Percentiles rank a stretch among this genome's conserved stretches.
Conservation (phyloP, 768 basidiomycete genomes). For the Lanmaoa pseudosensibilis region DNA sequence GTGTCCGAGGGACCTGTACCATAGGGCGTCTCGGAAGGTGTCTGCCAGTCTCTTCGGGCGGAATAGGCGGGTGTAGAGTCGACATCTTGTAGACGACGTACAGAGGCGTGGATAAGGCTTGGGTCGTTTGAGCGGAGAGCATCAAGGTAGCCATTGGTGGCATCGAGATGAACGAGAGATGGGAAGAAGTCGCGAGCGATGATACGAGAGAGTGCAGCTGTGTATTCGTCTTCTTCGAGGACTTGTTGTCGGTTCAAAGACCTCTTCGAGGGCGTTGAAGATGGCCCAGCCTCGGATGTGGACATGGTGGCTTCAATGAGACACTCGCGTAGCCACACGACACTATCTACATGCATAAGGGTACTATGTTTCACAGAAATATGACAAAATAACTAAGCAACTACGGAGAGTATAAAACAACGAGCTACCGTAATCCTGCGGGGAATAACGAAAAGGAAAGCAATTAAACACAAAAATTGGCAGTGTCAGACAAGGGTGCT, state of each 20-base stretch:
- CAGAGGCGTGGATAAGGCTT: slow-evolving; percentile 70
- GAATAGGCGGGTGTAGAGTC: slow-evolving; percentile 47
- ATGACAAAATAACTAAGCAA: slow-evolving; percentile 17
- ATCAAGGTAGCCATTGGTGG: slow-evolving; percentile 83
- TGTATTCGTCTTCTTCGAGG: slow-evolving; percentile 94
- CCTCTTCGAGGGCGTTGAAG: slow-evolving; percentile 36
- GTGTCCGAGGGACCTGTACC: slow-evolving; percentile 62
- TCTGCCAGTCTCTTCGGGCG: slow-evolving; percentile 37
- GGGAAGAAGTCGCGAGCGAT: slow-evolving; percentile 99
- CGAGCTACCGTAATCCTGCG: slow-evolving; percentile 9
- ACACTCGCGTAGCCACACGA: slow-evolving; percentile 8
- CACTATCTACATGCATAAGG: neutral
- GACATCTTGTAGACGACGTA: slow-evolving; percentile 68
- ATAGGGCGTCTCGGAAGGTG: slow-evolving; percentile 68
- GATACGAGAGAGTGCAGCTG: slow-evolving; percentile 82
- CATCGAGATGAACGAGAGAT: slow-evolving; percentile 84
- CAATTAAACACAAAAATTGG: slow-evolving; percentile 11
- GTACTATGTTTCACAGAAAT: slow-evolving; percentile 1
- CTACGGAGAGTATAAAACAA: slow-evolving; percentile 17
- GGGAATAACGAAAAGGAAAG: slow-evolving; percentile 5
- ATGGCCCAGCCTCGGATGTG: slow-evolving; percentile 27
- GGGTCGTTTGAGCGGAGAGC: slow-evolving; percentile 78
- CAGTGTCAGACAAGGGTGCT: slow-evolving; percentile 9
- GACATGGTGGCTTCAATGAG: slow-evolving; percentile 31
- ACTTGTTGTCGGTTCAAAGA: slow-evolving; percentile 74